Evolutionary conservation across 805 yeast genomes (phyloP).

Genomic region (Sugiyamaella smithiae): DNA sequence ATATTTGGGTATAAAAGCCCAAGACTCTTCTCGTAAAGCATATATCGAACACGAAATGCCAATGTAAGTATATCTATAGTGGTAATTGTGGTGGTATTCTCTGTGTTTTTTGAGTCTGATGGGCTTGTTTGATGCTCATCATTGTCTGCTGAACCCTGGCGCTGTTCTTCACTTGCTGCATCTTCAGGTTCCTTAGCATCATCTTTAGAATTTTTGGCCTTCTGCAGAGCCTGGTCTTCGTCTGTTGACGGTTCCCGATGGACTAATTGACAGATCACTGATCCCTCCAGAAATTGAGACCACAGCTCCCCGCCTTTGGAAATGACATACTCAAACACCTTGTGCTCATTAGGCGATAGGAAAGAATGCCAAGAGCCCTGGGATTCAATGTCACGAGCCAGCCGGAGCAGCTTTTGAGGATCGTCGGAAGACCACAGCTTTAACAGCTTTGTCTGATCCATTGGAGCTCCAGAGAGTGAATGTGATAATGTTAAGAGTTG

Average conservation of each 20-base stretch:
- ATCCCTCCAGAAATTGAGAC: conserved; percentile 34
- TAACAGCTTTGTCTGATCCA: conserved; percentile 12
- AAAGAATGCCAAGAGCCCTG: conserved; percentile 36
- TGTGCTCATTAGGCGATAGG: conserved; percentile 38
- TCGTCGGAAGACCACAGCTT: conserved; percentile 22
- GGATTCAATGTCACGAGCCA: conserved; percentile 29
- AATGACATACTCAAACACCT: conserved; percentile 34
- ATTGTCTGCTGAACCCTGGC: background rate
- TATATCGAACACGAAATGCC: conserved; percentile 40
- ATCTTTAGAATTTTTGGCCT: background rate
- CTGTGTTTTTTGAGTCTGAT: background rate
- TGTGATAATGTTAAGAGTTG: background rate
- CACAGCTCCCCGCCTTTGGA: conserved; percentile 32
- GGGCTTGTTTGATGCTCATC: background rate
- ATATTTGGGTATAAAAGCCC: conserved; percentile 28
- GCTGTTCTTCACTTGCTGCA: background rate
- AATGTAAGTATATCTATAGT: conserved; percentile 34
- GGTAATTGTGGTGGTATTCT: background rate
- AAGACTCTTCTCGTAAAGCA: conserved; percentile 38
- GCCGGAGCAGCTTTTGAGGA: conserved; percentile 18
- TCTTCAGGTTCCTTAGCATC: background rate
- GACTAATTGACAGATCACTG: conserved; percentile 26
- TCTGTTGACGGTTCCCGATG: background rate
- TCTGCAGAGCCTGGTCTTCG: background rate
- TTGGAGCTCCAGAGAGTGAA: conserved; percentile 1